phyloP scores from a whole-genome alignment of 208 protist genomes.

The Vickermania spadyakhi region DNA sequence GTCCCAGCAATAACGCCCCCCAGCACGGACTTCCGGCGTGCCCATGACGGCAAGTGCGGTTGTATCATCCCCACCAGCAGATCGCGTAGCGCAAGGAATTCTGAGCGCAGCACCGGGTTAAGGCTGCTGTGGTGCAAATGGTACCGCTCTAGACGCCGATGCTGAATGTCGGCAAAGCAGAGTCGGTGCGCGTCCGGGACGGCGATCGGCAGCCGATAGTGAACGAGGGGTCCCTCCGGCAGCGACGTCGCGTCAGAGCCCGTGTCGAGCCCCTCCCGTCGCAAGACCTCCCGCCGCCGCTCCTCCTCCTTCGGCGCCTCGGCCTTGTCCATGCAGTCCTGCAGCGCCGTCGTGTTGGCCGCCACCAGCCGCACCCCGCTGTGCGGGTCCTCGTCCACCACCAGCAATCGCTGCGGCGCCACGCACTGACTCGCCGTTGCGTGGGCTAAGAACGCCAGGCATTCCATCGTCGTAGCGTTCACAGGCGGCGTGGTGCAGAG shows the following conservation, averaged over 20 bases:
- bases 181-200: slow-evolving; percentile 37
- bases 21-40: slow-evolving; percentile 30
- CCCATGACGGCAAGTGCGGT: slow-evolving; percentile 46
- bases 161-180: slow-evolving; percentile 51
- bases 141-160: slow-evolving; percentile 19
- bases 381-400: slow-evolving; percentile 46
- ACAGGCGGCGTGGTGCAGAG: not conserved
- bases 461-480: slow-evolving; percentile 11
- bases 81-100: slow-evolving; percentile 33
- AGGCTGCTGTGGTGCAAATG: slow-evolving; percentile 35
- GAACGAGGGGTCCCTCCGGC: slow-evolving; percentile 8
- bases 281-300: not conserved
- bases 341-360: slow-evolving; percentile 17
- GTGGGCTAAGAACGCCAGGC: slow-evolving; percentile 57
- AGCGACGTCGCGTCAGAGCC: not conserved
- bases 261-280: not conserved
- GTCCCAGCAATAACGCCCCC: slow-evolving; percentile 63
- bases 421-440: slow-evolving; percentile 50
- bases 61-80: slow-evolving; percentile 26
- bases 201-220: slow-evolving; percentile 40
- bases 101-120: slow-evolving; percentile 59
- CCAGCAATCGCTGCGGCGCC: slow-evolving; percentile 44
- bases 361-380: slow-evolving; percentile 34
- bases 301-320: not conserved
- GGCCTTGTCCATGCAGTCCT: slow-evolving; percentile 28